A percentile compares a stretch with the other conserved stretches of the same genome.
phyloP scores from a whole-genome alignment of 1,284 basidiomycete species.

The Porphyrellus sp. region DNA sequence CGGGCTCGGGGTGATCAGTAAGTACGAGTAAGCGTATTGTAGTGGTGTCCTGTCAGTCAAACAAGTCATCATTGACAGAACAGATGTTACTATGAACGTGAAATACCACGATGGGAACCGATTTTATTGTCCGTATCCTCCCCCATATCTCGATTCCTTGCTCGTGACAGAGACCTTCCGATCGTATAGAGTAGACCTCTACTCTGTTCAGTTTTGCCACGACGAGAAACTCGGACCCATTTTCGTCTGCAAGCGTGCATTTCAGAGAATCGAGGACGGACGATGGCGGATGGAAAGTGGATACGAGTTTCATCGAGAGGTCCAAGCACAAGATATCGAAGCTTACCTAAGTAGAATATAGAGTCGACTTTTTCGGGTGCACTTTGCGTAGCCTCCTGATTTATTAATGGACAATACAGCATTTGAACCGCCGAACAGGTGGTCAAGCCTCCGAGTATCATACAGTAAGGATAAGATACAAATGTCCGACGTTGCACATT shows the following conservation, averaged over 20 bases:
- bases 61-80: slow-evolving; percentile 8
- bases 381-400: no score
- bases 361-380: no score
- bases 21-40: slow-evolving; percentile 58
- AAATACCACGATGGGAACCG: slow-evolving; percentile 51
- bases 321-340: neutral
- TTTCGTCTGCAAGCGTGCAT: slow-evolving; percentile 49
- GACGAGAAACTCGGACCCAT: slow-evolving; percentile 58
- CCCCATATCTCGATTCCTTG: slow-evolving; percentile 65
- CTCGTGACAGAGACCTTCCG: slow-evolving; percentile 55
- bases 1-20: slow-evolving; percentile 70
- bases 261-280: slow-evolving; percentile 62
- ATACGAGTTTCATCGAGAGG: slow-evolving; percentile 58
- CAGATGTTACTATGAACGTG: neutral
- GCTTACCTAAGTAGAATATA: neutral
- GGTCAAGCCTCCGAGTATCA: no score
- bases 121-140: slow-evolving; percentile 52
- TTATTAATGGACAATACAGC: no score
- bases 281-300: slow-evolving; percentile 65
- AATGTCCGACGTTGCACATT: neutral
- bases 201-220: slow-evolving; percentile 62
- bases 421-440: no score
- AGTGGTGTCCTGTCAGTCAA: slow-evolving; percentile 39
- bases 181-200: slow-evolving; percentile 60
- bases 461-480: neutral